phyloP scores from a whole-genome alignment of 805 yeast species.

The Allodekkera sacchari region DNA sequence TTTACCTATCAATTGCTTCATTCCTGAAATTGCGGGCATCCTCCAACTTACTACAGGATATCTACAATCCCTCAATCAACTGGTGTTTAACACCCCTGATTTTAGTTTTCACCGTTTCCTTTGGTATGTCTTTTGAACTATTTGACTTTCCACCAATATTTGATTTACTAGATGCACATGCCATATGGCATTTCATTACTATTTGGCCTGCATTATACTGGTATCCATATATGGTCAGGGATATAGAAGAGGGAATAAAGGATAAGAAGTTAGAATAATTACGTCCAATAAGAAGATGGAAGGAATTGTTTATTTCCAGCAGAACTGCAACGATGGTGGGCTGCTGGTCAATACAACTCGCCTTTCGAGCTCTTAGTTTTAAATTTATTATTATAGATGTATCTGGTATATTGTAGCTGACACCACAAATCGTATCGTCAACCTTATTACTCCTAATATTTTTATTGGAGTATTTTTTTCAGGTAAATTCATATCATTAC shows the following conservation, averaged over 20 bases:
- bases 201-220: constrained; percentile 71
- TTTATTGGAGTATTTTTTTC: no score
- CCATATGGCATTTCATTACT: constrained; percentile 89
- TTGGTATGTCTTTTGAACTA: constrained; percentile 84
- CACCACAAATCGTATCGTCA: not conserved
- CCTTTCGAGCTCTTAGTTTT: no score
- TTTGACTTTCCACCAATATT: constrained; percentile 77
- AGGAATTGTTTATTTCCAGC: no score
- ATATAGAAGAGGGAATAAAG: constrained; percentile 28
- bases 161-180: constrained; percentile 80
- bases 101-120: constrained; percentile 42
- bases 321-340: no score
- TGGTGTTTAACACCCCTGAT: constrained; percentile 46
- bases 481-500: no score
- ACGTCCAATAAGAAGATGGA: not conserved
- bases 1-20: constrained; percentile 25
- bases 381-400: no score
- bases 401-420: no score
- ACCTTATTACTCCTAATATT: not conserved
- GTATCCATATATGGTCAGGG: constrained; percentile 52
- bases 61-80: constrained; percentile 20
- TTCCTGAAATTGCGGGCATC: constrained; percentile 17
- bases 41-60: constrained; percentile 12
- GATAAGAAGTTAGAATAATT: constrained; percentile 19
- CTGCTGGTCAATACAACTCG: no score